Conservation (phyloP, 2,329 filamentous ascomycete genomes). For the Chaetomiaceae sp. region DNA sequence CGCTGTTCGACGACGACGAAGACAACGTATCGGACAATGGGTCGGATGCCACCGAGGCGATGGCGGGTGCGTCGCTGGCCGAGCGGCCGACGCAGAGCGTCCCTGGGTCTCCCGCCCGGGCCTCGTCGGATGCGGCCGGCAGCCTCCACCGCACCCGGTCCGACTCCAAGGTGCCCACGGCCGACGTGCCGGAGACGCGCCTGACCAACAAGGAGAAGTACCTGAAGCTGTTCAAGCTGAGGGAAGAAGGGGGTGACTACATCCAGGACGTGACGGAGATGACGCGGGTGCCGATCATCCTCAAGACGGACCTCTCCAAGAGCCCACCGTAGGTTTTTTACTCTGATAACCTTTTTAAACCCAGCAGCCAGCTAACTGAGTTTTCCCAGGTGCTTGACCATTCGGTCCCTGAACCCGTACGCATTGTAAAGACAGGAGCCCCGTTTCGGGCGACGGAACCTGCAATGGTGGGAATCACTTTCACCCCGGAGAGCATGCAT, state of each 20-base stretch:
- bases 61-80: constrained; percentile 81
- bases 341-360: background rate
- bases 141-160: constrained; percentile 83
- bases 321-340: constrained; percentile 85
- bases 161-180: constrained; percentile 80
- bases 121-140: constrained; percentile 59
- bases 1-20: constrained; percentile 91
- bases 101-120: constrained; percentile 81
- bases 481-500: no score
- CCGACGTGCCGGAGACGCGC: constrained; percentile 71
- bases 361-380: constrained; percentile 33
- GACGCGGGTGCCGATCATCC: constrained; percentile 92
- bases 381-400: constrained; percentile 67
- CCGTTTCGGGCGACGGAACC: no score
- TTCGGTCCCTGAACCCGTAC: constrained; percentile 76
- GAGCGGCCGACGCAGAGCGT: constrained; percentile 94
- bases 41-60: constrained; percentile 83
- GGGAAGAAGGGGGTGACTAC: constrained; percentile 90
- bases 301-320: constrained; percentile 98
- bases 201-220: constrained; percentile 96
- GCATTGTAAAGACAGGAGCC: constrained; percentile 51
- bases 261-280: constrained; percentile 99
- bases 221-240: constrained; percentile 77
- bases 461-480: no score
- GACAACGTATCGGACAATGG: constrained; percentile 81